phyloP scores from a whole-genome alignment of 169 alveolate species.

The Eimeria praecox region DNA sequence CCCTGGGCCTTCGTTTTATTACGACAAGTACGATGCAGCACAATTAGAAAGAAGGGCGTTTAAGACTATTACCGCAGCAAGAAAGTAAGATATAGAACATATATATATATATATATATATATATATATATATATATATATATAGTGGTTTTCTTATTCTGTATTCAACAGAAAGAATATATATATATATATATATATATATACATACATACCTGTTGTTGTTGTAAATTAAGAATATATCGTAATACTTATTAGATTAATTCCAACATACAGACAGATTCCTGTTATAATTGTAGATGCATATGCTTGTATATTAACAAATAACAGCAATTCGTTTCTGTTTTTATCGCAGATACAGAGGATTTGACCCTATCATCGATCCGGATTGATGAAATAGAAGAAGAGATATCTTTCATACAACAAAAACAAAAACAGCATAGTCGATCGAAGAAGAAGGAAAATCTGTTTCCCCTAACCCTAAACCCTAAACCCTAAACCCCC shows the following conservation, averaged over 20 bases:
- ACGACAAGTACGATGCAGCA: background rate
- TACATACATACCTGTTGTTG: background rate
- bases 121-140: background rate
- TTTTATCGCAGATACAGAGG: constrained; percentile 8
- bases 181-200: background rate
- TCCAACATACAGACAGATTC: too few relatives aligned
- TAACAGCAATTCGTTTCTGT: background rate
- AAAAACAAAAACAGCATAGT: too few relatives aligned
- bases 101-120: background rate
- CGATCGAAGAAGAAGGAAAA: background rate
- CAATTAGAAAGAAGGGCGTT: background rate
- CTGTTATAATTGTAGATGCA: too few relatives aligned
- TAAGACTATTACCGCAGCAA: background rate
- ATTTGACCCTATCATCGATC: constrained; percentile 6
- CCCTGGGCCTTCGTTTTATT: background rate
- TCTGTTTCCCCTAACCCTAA: too few relatives aligned
- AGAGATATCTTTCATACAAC: too few relatives aligned
- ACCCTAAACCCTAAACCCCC: too few relatives aligned
- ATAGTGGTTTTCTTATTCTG: too few relatives aligned
- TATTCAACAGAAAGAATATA: background rate
- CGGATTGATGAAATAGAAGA: background rate
- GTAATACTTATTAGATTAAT: too few relatives aligned
- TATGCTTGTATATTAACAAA: too few relatives aligned
- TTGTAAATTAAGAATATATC: background rate
- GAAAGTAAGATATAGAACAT: background rate